Percentiles rank a stretch among this genome's conserved stretches.
Conservation (phyloP, 1,284 basidiomycete genomes). For the Termitomyces sp. region DNA sequence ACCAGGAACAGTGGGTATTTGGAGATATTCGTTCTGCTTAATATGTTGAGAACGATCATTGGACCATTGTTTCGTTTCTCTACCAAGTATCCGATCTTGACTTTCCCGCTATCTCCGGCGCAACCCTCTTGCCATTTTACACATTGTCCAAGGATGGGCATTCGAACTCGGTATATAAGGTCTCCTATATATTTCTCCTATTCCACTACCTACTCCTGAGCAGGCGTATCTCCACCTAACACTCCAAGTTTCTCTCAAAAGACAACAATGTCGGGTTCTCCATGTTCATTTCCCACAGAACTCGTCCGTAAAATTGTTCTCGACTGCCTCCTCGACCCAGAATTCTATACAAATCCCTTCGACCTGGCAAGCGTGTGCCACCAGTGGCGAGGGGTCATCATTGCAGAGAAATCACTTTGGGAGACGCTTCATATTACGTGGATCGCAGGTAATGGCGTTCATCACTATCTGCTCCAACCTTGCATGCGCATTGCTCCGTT, state of each 20-base stretch:
- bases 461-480: not conserved
- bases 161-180: not conserved
- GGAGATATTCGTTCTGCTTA: not conserved
- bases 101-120: not conserved
- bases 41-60: not conserved
- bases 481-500: not conserved
- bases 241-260: not conserved
- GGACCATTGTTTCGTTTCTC: not conserved
- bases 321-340: not conserved
- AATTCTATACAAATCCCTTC: not conserved
- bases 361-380: not conserved
- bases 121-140: not conserved
- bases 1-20: not conserved
- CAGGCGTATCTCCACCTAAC: not conserved
- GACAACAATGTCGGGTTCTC: not conserved
- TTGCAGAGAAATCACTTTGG: not conserved
- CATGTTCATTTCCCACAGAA: not conserved
- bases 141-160: not conserved
- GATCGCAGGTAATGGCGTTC: not conserved
- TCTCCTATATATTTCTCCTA: not conserved
- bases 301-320: not conserved
- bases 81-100: not conserved
- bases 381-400: not conserved
- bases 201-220: not conserved
- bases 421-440: slow-evolving; percentile 1